phyloP scores from a whole-genome alignment of 1,139 yeast genomes.

The Debaryomyces psychrophilus region DNA sequence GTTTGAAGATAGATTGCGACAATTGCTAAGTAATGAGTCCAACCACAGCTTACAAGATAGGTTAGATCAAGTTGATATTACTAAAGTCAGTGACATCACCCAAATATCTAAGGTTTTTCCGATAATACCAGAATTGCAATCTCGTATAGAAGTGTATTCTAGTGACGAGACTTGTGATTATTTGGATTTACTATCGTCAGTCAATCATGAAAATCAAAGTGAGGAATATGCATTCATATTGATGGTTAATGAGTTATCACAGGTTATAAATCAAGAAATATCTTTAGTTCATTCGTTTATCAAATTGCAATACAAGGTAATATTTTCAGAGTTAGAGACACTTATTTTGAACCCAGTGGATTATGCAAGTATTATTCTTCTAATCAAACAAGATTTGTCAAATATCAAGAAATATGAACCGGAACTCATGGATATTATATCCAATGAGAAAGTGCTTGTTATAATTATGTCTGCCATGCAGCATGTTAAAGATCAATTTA shows the following conservation, averaged over 20 bases:
- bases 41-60: constrained; percentile 17
- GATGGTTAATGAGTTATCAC: constrained; percentile 58
- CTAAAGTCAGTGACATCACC: constrained; percentile 22
- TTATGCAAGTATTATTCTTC: constrained; percentile 57
- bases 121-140: constrained; percentile 30
- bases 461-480: constrained; percentile 72
- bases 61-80: constrained; percentile 22
- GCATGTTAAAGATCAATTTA: constrained; percentile 27
- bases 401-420: constrained; percentile 36
- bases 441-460: constrained; percentile 70
- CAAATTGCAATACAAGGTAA: constrained; percentile 55
- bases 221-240: constrained; percentile 55
- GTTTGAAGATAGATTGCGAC: constrained; percentile 18
- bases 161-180: constrained; percentile 35
- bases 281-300: constrained; percentile 52
- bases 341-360: constrained; percentile 66
- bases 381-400: constrained; percentile 55
- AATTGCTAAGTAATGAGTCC: constrained; percentile 16
- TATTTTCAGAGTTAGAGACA: constrained; percentile 73
- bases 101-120: constrained; percentile 28
- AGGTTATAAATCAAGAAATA: constrained; percentile 61
- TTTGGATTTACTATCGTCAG: constrained; percentile 34
- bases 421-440: constrained; percentile 44
- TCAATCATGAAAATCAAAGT: constrained; percentile 34
- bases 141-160: constrained; percentile 27